A percentile compares a stretch with the other conserved stretches of the same genome.
Evolutionary conservation across 2,329 filamentous ascomycete species (phyloP).

Genomic region (Arthrinium phaeospermum): DNA sequence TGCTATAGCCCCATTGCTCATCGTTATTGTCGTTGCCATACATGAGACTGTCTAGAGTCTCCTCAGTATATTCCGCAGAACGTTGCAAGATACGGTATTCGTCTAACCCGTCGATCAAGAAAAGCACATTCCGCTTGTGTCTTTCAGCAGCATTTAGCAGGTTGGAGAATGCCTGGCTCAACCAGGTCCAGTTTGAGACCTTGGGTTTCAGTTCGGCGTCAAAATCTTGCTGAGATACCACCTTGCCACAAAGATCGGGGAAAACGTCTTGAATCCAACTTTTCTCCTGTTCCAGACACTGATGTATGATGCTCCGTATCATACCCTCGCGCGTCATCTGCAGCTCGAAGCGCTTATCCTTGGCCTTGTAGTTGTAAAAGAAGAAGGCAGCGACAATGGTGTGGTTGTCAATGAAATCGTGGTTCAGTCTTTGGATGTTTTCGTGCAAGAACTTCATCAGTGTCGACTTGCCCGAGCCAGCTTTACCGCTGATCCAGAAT

Average conservation of each 20-base stretch:
- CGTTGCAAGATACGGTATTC: not conserved
- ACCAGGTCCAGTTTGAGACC: not conserved
- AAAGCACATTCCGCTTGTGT: not conserved
- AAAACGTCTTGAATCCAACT: conserved; percentile 13
- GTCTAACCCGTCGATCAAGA: not conserved
- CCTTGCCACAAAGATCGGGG: not conserved
- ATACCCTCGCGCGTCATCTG: conserved; percentile 22
- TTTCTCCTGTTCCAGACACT: conserved; percentile 13
- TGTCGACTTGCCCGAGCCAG: conserved; percentile 30
- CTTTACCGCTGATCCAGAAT: conserved; percentile 30
- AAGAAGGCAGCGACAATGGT: conserved; percentile 17
- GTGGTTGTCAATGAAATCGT: conserved; percentile 3
- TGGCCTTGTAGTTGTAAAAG: conserved; percentile 21
- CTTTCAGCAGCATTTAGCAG: not conserved
- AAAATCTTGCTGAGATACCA: too few relatives aligned
- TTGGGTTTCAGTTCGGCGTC: not conserved
- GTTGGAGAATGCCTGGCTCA: not conserved
- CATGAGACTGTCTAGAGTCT: not conserved
- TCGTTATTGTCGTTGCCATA: not conserved
- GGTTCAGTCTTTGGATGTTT: not conserved
- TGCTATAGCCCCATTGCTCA: not conserved
- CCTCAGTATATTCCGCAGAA: not conserved
- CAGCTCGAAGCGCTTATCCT: not conserved
- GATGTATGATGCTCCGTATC: conserved; percentile 13
- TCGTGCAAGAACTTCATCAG: conserved; percentile 24